Conservation (phyloP, 140 eudicot species). For the Flaveria floridana region DNA sequence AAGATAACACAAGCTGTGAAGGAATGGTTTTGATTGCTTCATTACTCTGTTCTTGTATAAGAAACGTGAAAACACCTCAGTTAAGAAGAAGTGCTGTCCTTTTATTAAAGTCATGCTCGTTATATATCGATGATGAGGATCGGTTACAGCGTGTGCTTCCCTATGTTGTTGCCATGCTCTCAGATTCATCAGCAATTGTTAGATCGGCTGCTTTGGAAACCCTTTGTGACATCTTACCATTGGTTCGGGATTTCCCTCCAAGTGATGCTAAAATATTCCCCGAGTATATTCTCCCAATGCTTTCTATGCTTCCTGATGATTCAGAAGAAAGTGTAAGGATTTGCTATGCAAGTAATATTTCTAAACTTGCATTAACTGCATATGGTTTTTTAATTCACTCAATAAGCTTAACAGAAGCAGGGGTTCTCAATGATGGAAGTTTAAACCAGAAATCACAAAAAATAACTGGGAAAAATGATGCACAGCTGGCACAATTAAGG, state of each 20-base stretch:
- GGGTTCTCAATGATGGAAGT: slow-evolving; percentile 72
- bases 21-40: slow-evolving; percentile 96
- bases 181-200: slow-evolving; percentile 91
- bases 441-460: slow-evolving; percentile 45
- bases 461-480: slow-evolving; percentile 49
- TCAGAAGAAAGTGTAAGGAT: slow-evolving; percentile 94
- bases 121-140: slow-evolving; percentile 93
- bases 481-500: slow-evolving; percentile 76
- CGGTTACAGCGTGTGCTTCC: slow-evolving; percentile 94
- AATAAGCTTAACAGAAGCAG: slow-evolving; percentile 93
- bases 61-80: slow-evolving; percentile 89
- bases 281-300: slow-evolving; percentile 96
- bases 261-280: slow-evolving; percentile 98
- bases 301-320: slow-evolving; percentile 97
- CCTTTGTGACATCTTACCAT: slow-evolving; percentile 81
- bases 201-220: slow-evolving; percentile 98
- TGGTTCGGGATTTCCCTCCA: slow-evolving; percentile 92
- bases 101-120: slow-evolving; percentile 66
- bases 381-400: slow-evolving; percentile 90
- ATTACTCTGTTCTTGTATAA: slow-evolving; percentile 84
- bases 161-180: slow-evolving; percentile 81
- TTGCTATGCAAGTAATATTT: slow-evolving; percentile 85
- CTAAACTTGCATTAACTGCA: slow-evolving; percentile 88
- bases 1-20: slow-evolving; percentile 78
- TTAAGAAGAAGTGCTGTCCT: slow-evolving; percentile 76